These are phyloP conservation scores for Microthyrium microscopicum DNA, from an alignment of 2,329 filamentous ascomycete species.

Conservation along the genomic window DNA sequence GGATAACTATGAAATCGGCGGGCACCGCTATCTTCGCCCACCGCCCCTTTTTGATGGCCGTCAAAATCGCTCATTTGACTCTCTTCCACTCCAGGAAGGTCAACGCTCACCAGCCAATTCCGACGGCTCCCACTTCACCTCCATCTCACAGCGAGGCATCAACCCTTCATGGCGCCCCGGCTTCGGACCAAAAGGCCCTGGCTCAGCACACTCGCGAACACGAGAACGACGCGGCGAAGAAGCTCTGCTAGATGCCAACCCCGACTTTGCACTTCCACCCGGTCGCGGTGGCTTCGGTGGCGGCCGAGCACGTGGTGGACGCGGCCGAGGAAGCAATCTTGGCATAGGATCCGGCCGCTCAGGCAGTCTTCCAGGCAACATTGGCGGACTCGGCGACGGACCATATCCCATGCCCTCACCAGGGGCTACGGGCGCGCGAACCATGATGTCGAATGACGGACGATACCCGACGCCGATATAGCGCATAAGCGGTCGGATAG, in stretches of 20 bases:
- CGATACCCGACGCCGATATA: too few relatives aligned
- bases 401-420: too few relatives aligned
- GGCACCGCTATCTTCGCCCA: conserved; percentile 12
- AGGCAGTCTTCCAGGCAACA: too few relatives aligned
- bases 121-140: conserved; percentile 75
- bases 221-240: conserved; percentile 40
- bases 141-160: conserved; percentile 70
- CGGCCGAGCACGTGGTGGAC: conserved; percentile 16
- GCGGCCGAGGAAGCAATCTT: conserved; percentile 15
- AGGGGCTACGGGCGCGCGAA: too few relatives aligned
- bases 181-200: conserved; percentile 29
- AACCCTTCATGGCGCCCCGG: conserved; percentile 66
- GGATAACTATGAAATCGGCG: too few relatives aligned
- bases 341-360: conserved; percentile 12
- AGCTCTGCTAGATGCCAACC: conserved; percentile 60
- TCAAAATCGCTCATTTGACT: conserved; percentile 3
- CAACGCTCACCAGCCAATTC: conserved; percentile 55
- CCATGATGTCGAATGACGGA: too few relatives aligned
- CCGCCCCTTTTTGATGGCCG: conserved; percentile 6
- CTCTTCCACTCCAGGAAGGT: conserved; percentile 38
- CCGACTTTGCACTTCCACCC: conserved; percentile 63
- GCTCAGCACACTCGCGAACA: conserved; percentile 25
- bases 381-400: too few relatives aligned
- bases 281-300: conserved; percentile 21
- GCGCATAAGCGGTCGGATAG: too few relatives aligned